Base-by-base conservation (phyloP, 768 basidiomycete genomes). In the Neoboletus brunneissimus region DNA sequence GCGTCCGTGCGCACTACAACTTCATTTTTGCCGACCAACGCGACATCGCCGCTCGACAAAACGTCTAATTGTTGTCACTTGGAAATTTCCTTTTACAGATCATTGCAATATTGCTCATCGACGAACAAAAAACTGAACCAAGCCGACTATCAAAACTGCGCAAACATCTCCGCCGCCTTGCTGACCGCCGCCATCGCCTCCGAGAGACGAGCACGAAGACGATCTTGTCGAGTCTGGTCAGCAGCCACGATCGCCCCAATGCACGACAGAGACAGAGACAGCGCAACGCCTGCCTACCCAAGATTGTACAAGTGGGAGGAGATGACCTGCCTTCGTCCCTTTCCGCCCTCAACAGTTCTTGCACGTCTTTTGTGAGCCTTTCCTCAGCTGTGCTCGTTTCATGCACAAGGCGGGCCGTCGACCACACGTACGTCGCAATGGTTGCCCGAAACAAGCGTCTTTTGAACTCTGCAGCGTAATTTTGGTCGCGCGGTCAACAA, bases 261-360 rank as follows among this genome's bases (percentile, higher is more conserved):
- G 9, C 44, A 53, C 46, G 29, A 54, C 48, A 46, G 37, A 57
- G 49, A 50, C 25, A 38, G 18, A 25, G 48, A 47, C 45, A 46
- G 50, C 29, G 29, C 29, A 57, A 45, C 37, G 48, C 41, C 37
- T 55, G 55, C 59, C 62, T 72, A 73, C 69, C 72, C 25, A 64
- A 35, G 20, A 62, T 35, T 31, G 61, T 59, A 35, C 13, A 37
- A 46, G 53, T 29, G 20, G 51, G 51, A 37, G 35, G 58, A 64
- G 71, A 70, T 40, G 57, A 72, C 73, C 62, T 74, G 73, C 71
- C 71, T 72, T 73, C 70, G 47, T 72, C 71, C 49, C 56, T 55
- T 40, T 64, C 63, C 4, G 56, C 58, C 37, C 51, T 34, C 32
- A 69, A 16, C 51, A 74, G 13, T 0, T 2, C 60, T n/a, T 64